Base-by-base conservation (phyloP, 1,284 basidiomycete genomes). In the Cryptococcus sp. region DNA sequence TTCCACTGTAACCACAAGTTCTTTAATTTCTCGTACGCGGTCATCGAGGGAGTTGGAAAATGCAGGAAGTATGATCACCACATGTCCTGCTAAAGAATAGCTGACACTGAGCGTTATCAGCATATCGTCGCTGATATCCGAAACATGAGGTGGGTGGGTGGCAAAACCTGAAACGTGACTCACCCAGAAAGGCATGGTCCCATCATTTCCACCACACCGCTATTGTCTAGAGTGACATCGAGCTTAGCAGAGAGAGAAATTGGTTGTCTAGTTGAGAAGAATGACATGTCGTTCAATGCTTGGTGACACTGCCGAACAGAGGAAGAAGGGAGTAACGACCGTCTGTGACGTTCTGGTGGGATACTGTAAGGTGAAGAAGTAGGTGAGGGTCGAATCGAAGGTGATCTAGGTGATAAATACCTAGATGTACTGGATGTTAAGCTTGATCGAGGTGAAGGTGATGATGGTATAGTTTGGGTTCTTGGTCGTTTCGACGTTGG, bases 1-100 rank as follows among this genome's bases (percentile, higher is more conserved):
- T 52, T 77, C 75, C 45, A 74, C 56, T 4, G 58, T 46, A 3
- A 76, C n/a, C 15, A 55, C 59, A 4, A 76, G 54, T 14, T 65
- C 61, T 43, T 57, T 61, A 6, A 74, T 45, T 30, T 67, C 59
- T 41, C 63, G 51, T 33, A 56, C 14, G 7, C 63, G 52, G 14
- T 56, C 57, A 31, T 60, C 49, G 23, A 61, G 43, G 13, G 52
- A 37, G 3, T 50, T 33, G 14, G 68, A 66, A 2, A 71, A 48
- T 5, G 59, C 50, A 4, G 63, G 59, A 4, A 71, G 15, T 3
- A 58, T 53, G 36, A 71, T 46, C 5, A 61, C 47, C 32, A 69
- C 52, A 48, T 66, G 61, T 4, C 67, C 68, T 15, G 68, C 59
- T 14, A 69, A 56, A 4, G 68, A 71, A 54, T 71, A 69, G 47